Conservation (phyloP, 352 stramenopile species). For the Globisporangium carolinianum region DNA sequence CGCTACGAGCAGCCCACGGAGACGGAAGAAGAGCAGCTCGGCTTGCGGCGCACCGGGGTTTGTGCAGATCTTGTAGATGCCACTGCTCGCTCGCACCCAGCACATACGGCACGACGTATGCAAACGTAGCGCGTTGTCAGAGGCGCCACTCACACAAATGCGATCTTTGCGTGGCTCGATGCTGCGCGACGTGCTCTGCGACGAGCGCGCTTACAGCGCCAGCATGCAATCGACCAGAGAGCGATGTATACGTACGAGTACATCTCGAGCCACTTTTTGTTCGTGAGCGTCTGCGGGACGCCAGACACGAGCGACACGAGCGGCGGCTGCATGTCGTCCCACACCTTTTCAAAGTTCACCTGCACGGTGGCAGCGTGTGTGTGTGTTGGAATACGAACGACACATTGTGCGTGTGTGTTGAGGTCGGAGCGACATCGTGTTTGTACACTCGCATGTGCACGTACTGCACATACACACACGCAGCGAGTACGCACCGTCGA, state of each 20-base stretch:
- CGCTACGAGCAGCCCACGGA: conserved; percentile 58
- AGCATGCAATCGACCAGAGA: not conserved
- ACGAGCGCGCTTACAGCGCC: not conserved
- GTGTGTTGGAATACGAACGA: not conserved
- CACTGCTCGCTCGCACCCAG: conserved; percentile 17
- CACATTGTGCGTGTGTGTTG: no score
- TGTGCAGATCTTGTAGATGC: conserved; percentile 87
- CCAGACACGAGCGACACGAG: conserved; percentile 72
- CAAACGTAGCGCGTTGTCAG: not conserved
- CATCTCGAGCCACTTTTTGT: conserved; percentile 84
- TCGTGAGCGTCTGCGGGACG: conserved; percentile 52
- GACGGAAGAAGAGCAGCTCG: conserved; percentile 77
- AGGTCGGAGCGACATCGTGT: not conserved
- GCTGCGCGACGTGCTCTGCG: no score
- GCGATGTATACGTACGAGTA: conserved; percentile 61
- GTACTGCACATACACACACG: not conserved
- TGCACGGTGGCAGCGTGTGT: conserved; percentile 11
- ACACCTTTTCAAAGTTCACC: conserved; percentile 84
- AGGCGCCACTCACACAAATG: not conserved
- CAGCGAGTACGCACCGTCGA: conserved; percentile 35
- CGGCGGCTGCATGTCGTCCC: conserved; percentile 75
- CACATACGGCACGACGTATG: not conserved
- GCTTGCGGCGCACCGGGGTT: conserved; percentile 73
- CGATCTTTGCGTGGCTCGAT: no score
- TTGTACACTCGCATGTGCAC: not conserved